These are phyloP conservation scores for Plantago ovata DNA, from an alignment of 257 asterid species.

Conservation along the genomic window DNA sequence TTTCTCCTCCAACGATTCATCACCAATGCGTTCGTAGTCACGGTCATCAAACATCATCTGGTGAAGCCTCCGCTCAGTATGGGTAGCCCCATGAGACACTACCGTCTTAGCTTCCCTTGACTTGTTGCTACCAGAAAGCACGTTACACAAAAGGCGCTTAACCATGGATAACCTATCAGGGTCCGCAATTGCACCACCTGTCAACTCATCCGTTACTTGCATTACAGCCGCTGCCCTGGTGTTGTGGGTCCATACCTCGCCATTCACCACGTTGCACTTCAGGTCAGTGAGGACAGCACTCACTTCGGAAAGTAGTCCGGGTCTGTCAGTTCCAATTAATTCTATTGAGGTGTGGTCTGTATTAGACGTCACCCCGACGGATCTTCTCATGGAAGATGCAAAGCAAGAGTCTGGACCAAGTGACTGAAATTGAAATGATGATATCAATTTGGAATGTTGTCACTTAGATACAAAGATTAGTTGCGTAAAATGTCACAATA, in stretches of 20 bases:
- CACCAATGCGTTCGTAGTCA: slow-evolving; percentile 58
- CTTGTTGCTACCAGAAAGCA: slow-evolving; percentile 76
- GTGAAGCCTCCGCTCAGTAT: slow-evolving; percentile 85
- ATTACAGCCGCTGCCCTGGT: slow-evolving; percentile 93
- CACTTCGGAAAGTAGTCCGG: slow-evolving; percentile 96
- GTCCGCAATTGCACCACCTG: slow-evolving; percentile 58
- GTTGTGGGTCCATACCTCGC: slow-evolving; percentile 99
- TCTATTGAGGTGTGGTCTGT: slow-evolving; percentile 84
- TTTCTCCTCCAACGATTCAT: slow-evolving; percentile 36
- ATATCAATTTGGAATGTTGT: slow-evolving; percentile 19
- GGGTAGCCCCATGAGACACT: slow-evolving; percentile 64
- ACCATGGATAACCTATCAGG: slow-evolving; percentile 57
- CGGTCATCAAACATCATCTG: slow-evolving; percentile 96
- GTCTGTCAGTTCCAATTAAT: slow-evolving; percentile 85
- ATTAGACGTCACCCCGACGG: slow-evolving; percentile 67
- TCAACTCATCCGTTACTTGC: slow-evolving; percentile 77
- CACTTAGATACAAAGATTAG: background rate
- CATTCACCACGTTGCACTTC: slow-evolving; percentile 85
- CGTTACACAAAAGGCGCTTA: slow-evolving; percentile 65
- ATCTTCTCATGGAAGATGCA: slow-evolving; percentile 88
- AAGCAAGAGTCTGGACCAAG: slow-evolving; percentile 97
- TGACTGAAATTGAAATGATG: slow-evolving; percentile 51
- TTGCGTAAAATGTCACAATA: slow-evolving; percentile 15
- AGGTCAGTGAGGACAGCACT: slow-evolving; percentile 91
- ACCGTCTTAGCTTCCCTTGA: slow-evolving; percentile 71